These are phyloP conservation scores for Penicillium olsonii DNA, from an alignment of 2,329 filamentous ascomycete species.

Conservation along the genomic window DNA sequence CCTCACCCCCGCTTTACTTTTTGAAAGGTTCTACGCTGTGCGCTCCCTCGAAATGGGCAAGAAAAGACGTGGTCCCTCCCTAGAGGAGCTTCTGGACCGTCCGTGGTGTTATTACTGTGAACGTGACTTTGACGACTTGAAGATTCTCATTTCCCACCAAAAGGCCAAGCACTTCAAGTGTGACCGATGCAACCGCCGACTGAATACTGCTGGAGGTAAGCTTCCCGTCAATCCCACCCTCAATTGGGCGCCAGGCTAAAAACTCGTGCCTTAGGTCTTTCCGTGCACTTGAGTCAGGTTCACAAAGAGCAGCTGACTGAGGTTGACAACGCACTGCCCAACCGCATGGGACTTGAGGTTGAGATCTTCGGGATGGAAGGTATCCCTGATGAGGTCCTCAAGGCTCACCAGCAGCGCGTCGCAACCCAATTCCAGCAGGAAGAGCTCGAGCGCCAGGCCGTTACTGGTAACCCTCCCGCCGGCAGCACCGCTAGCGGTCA, in stretches of 20 bases:
- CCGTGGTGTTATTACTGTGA: conserved; percentile 99
- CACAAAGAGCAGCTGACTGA: conserved; percentile 88
- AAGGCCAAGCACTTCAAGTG: conserved; percentile 99
- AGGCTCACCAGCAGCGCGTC: conserved; percentile 83
- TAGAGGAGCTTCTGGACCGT: conserved; percentile 83
- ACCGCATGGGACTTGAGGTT: conserved; percentile 80
- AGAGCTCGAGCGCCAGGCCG: conserved; percentile 77
- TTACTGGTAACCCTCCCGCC: conserved; percentile 80
- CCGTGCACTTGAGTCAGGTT: conserved; percentile 97
- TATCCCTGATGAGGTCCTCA: conserved; percentile 80
- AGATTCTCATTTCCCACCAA: conserved; percentile 94
- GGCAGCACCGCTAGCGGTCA: conserved; percentile 53
- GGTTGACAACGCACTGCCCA: conserved; percentile 90
- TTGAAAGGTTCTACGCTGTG: no score
- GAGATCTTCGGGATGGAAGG: conserved; percentile 99
- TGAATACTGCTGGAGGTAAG: conserved; percentile 93
- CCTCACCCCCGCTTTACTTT: neutral
- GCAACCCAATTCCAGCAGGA: conserved; percentile 81
- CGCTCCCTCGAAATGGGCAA: conserved; percentile 67
- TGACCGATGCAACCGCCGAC: conserved; percentile 79
- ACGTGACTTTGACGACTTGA: conserved; percentile 95
- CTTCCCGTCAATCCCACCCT: conserved; percentile 8
- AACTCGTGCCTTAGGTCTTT: conserved; percentile 64
- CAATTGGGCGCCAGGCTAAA: conserved; percentile 4
- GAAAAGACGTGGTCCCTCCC: conserved; percentile 82